Conservation (phyloP, 257 asterid genomes). For the Haberlea rhodopensis region DNA sequence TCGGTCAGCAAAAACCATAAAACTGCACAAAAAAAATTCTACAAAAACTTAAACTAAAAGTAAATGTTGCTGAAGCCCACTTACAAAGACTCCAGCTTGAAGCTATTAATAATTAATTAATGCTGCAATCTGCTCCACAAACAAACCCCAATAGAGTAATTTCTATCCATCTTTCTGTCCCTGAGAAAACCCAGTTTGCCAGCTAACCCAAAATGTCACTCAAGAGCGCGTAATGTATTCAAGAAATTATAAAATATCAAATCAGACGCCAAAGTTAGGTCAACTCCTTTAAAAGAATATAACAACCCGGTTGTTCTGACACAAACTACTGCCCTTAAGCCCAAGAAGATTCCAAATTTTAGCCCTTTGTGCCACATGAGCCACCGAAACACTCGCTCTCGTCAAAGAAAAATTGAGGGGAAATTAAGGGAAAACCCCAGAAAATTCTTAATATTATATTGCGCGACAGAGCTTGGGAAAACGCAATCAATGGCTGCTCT, state of each 20-base stretch:
- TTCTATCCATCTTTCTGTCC: constrained; percentile 17
- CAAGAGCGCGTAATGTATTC: constrained; percentile 28
- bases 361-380: constrained; percentile 39
- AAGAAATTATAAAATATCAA: constrained; percentile 17
- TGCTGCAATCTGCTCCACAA: constrained; percentile 29
- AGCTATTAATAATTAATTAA: too few species aligned
- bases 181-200: constrained; percentile 19
- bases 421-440: not conserved
- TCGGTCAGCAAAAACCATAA: too few species aligned
- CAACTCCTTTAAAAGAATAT: constrained; percentile 52
- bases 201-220: constrained; percentile 42
- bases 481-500: constrained; percentile 47
- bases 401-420: constrained; percentile 15
- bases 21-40: constrained; percentile 24
- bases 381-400: constrained; percentile 27
- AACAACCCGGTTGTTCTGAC: constrained; percentile 48
- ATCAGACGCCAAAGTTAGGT: constrained; percentile 51
- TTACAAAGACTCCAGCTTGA: constrained; percentile 18
- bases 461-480: constrained; percentile 23
- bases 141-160: constrained; percentile 9
- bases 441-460: constrained; percentile 13
- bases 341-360: constrained; percentile 67
- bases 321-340: constrained; percentile 38
- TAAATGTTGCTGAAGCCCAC: constrained; percentile 26
- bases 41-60: constrained; percentile 18